These are phyloP conservation scores for Knufia fluminis DNA, from an alignment of 2,329 filamentous ascomycete species.

Conservation along the genomic window DNA sequence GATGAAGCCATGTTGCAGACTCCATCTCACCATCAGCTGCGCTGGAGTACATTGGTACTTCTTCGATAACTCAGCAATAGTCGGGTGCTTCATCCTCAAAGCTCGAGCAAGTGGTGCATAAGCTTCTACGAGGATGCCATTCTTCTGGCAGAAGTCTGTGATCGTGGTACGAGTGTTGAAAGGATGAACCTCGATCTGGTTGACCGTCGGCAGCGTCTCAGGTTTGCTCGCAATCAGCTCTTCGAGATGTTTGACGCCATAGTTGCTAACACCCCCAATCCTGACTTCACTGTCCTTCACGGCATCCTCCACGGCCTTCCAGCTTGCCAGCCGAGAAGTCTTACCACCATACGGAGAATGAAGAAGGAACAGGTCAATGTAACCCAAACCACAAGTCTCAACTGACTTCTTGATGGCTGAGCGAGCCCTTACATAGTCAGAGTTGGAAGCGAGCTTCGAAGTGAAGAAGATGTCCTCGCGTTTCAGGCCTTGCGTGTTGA, in stretches of 20 bases:
- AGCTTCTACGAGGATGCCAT: constrained; percentile 64
- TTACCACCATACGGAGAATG: constrained; percentile 71
- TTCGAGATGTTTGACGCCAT: constrained; percentile 63
- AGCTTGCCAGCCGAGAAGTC: constrained; percentile 58
- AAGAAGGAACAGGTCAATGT: constrained; percentile 70
- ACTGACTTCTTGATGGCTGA: constrained; percentile 57
- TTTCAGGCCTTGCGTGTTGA: constrained; percentile 44
- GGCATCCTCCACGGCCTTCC: constrained; percentile 68
- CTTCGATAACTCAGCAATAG: constrained; percentile 51
- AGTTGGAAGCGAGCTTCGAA: constrained; percentile 63
- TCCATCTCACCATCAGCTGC: constrained; percentile 71
- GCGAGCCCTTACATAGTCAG: constrained; percentile 57
- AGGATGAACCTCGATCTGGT: constrained; percentile 74
- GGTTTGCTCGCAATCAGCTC: constrained; percentile 58
- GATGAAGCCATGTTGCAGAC: constrained; percentile 63
- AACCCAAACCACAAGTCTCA: constrained; percentile 56
- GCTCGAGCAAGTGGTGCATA: constrained; percentile 70
- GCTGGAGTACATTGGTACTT: constrained; percentile 63
- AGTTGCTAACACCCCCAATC: constrained; percentile 70
- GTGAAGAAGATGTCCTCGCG: constrained; percentile 71
- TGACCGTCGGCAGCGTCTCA: constrained; percentile 57
- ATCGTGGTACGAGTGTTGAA: constrained; percentile 69
- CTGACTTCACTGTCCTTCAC: constrained; percentile 61
- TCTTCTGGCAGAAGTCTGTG: constrained; percentile 53
- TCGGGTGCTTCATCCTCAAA: constrained; percentile 58